Conservation (phyloP, 257 asterid species). For the Solanum bukasovii region DNA sequence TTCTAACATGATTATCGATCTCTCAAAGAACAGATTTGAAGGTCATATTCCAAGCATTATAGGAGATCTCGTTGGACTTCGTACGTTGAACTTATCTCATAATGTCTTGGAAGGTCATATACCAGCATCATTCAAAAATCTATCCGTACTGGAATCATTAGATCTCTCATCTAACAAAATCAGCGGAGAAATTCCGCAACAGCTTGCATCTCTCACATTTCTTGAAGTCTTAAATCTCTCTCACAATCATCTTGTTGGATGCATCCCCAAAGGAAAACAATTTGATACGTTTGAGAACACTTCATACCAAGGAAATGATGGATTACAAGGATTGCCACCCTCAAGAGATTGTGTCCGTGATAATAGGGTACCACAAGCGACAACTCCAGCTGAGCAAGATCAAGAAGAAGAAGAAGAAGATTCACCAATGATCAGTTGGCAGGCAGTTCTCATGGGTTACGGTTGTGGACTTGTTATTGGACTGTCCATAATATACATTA, state of each 20-base stretch:
- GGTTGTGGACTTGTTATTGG: neutral
- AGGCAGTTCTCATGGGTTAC: neutral
- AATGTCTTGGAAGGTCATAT: neutral
- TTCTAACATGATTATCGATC: neutral
- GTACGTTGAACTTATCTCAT: neutral
- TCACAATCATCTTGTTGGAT: too few species aligned
- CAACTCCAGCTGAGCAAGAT: neutral
- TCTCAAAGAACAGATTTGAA: neutral
- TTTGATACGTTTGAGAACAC: too few species aligned
- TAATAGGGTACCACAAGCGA: neutral
- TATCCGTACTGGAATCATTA: too few species aligned
- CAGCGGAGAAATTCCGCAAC: too few species aligned
- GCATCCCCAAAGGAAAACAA: too few species aligned
- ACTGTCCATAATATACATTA: neutral
- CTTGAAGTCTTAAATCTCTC: too few species aligned
- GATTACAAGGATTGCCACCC: neutral
- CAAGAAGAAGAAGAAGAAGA: too few species aligned
- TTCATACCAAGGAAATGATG: too few species aligned
- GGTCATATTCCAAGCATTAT: neutral
- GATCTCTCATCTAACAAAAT: too few species aligned
- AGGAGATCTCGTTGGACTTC: neutral
- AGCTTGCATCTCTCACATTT: too few species aligned
- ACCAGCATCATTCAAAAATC: neutral
- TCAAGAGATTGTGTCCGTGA: neutral
- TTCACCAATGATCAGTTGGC: neutral